Evolutionary conservation across 164 flowering plant genomes (phyloP), one percentile per base, ranked within the genome.

Genomic region (Platanus orientalis): DNA sequence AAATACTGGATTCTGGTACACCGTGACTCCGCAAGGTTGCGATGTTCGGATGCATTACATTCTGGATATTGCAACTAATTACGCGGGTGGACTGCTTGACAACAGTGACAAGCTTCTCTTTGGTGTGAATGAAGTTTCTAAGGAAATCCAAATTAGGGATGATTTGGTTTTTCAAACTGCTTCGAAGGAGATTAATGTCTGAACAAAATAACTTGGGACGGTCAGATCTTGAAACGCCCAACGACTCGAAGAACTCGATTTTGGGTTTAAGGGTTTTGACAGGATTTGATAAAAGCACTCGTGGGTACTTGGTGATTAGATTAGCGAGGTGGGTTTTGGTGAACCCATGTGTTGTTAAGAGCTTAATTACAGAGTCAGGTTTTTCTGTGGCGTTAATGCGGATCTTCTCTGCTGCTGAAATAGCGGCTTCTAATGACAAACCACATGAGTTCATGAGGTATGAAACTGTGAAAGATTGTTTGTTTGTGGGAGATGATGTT

Each of bases 371-470:
- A 5, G 1, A 34, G 10, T 34, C 64, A 2, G 72, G 55, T 30
- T 24, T 58, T 7, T 66, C 71, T 2, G 65, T 55, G 45, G 34
- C 13, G 6, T 52, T 10, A 20, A 71, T 49, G 0, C 57, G 14
- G 17, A 75, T 36, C 2, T 21, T 19, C n/a, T 52, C 50, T 9
- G 75, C 60, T 1, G 30, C 64, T 1, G n/a, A n/a, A n/a, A n/a
- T n/a, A n/a, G n/a, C n/a, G n/a, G n/a, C n/a, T n/a, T n/a, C n/a
- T n/a, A n/a, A n/a, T n/a, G n/a, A n/a, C n/a, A n/a, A n/a, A n/a
- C n/a, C n/a, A n/a, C n/a, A n/a, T n/a, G n/a, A n/a, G 5, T 61
- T 23, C 2, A 49, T 23, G 52, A 71, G 70, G 61, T 71, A 75
- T 17, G 71, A 64, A 7, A 70, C 57, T 4, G 62, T 25, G 19